Conservation (phyloP, 441 rosid genomes). For the Euphorbia celastroides region DNA sequence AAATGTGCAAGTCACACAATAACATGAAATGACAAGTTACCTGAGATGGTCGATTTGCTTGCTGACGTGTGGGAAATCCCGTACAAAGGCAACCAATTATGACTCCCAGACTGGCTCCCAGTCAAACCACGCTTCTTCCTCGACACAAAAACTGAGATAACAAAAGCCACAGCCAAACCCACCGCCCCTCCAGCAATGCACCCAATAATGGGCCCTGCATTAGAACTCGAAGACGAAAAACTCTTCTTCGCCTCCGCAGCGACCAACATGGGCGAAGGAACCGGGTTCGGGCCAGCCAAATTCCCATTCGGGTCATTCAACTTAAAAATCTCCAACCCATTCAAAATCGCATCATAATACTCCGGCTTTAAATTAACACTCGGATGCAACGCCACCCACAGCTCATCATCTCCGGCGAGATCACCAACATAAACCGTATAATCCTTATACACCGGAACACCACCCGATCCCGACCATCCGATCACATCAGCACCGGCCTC, state of each 20-base stretch:
- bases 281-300: constrained; percentile 62
- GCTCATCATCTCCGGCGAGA: constrained; percentile 33
- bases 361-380: constrained; percentile 32
- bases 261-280: constrained; percentile 42
- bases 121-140: constrained; percentile 36
- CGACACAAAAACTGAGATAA: constrained; percentile 30
- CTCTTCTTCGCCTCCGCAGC: constrained; percentile 17
- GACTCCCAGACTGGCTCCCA: constrained; percentile 34
- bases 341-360: constrained; percentile 46
- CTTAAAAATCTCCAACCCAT: constrained; percentile 72
- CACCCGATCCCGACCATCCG: constrained; percentile 38
- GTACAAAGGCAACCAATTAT: constrained; percentile 72
- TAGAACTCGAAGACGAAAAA: constrained; percentile 31
- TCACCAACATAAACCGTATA: constrained; percentile 35
- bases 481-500: constrained; percentile 56
- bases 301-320: constrained; percentile 30
- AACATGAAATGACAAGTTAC: too few relatives aligned
- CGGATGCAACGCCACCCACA: constrained; percentile 45
- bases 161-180: constrained; percentile 33
- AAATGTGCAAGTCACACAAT: too few relatives aligned
- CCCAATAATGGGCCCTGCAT: constrained; percentile 39
- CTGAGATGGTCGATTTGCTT: constrained; percentile 61
- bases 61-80: constrained; percentile 53
- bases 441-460: constrained; percentile 51
- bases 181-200: constrained; percentile 55